Evolutionary conservation across 2,329 filamentous ascomycete genomes (phyloP).

Genomic region (Scedosporium boydii): DNA sequence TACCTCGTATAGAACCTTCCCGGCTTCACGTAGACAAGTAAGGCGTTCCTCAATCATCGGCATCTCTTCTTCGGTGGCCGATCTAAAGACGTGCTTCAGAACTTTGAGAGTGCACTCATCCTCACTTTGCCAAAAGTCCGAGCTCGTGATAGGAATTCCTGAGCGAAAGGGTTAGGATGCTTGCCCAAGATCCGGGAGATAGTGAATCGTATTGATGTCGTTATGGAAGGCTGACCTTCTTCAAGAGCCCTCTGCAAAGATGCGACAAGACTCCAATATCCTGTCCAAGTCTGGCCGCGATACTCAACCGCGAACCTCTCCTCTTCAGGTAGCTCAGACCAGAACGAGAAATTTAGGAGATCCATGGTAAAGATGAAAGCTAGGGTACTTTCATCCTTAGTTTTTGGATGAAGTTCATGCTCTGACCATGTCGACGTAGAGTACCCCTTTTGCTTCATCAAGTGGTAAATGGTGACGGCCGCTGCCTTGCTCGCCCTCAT

Average conservation of each 20-base stretch:
- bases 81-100: conserved; percentile 72
- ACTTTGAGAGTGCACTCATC: conserved; percentile 66
- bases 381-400: conserved; percentile 68
- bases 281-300: conserved; percentile 73
- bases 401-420: conserved; percentile 81
- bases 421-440: conserved; percentile 79
- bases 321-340: conserved; percentile 62
- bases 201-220: conserved; percentile 52
- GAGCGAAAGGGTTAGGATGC: background rate
- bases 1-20: conserved; percentile 69
- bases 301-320: conserved; percentile 80
- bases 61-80: conserved; percentile 76
- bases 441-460: conserved; percentile 79
- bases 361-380: conserved; percentile 98
- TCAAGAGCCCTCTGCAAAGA: conserved; percentile 79
- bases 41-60: conserved; percentile 74
- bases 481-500: conserved; percentile 75
- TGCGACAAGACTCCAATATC: conserved; percentile 91
- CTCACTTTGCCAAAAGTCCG: conserved; percentile 76
- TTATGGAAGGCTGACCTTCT: conserved; percentile 45
- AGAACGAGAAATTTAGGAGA: conserved; percentile 92
- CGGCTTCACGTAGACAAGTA: conserved; percentile 72
- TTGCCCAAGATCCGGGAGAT: background rate
- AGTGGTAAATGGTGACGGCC: conserved; percentile 64
- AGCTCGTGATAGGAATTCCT: conserved; percentile 83